phyloP scores from a whole-genome alignment of 1,284 basidiomycete genomes.

The Leccinum ponderosum region DNA sequence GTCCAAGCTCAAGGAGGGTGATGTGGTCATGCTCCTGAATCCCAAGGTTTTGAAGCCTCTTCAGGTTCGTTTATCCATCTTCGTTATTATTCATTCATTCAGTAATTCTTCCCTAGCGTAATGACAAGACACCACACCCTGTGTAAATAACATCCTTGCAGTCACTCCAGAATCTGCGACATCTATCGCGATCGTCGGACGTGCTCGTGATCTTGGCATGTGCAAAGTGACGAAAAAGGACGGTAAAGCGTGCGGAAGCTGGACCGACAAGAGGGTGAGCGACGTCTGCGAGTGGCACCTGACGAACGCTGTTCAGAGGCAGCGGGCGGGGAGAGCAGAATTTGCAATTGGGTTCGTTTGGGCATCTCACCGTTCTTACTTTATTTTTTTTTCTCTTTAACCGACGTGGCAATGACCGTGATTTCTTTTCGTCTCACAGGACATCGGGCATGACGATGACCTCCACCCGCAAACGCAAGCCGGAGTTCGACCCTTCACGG shows the following conservation, averaged over 20 bases:
- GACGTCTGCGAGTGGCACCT: constrained; percentile 91
- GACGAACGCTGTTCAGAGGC: constrained; percentile 74
- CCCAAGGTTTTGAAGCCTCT: constrained; percentile 85
- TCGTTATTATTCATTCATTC: neutral
- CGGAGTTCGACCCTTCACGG: constrained; percentile 61
- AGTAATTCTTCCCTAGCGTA: constrained; percentile 37
- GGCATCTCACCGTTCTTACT: neutral
- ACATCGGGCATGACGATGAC: constrained; percentile 66
- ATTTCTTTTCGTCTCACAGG: constrained; percentile 36
- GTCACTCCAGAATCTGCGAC: constrained; percentile 82
- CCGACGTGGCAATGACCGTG: neutral
- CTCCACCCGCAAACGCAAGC: constrained; percentile 49
- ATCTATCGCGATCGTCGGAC: constrained; percentile 83
- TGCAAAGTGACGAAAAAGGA: constrained; percentile 79
- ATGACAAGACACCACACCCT: constrained; percentile 62
- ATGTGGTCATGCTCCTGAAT: constrained; percentile 88
- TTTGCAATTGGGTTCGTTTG: constrained; percentile 72
- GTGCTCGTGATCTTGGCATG: constrained; percentile 82
- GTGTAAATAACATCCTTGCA: constrained; percentile 76
- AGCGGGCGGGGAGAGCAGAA: constrained; percentile 75
- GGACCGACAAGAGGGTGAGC: constrained; percentile 84
- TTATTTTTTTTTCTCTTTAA: neutral
- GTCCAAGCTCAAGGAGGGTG: constrained; percentile 84
- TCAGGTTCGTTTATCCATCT: constrained; percentile 52
- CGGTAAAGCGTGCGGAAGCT: constrained; percentile 78